Percentiles rank a stretch among this genome's conserved stretches.
These are phyloP conservation scores for Sphaerostilbella broomeana DNA, from an alignment of 2,329 filamentous ascomycete species.

Conservation along the genomic window DNA sequence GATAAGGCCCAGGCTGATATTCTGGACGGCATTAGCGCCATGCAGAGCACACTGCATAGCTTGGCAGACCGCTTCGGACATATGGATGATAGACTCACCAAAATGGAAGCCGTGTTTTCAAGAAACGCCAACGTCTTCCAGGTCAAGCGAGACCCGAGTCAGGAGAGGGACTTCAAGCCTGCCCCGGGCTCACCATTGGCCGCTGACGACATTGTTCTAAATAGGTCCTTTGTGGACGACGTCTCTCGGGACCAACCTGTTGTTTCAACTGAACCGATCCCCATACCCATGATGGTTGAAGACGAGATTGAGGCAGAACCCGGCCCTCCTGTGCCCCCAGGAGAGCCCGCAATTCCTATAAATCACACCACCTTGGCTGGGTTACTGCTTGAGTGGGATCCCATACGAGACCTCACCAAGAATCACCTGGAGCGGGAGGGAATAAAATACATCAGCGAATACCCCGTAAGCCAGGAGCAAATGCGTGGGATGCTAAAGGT, in stretches of 20 bases:
- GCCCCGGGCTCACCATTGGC: constrained; percentile 18
- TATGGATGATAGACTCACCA: constrained; percentile 32
- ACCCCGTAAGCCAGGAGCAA: constrained; percentile 71
- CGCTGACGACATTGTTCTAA: constrained; percentile 8
- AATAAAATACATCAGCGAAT: constrained; percentile 56
- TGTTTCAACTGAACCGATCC: constrained; percentile 19
- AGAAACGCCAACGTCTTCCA: constrained; percentile 13
- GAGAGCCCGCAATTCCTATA: constrained; percentile 65
- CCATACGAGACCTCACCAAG: constrained; percentile 58
- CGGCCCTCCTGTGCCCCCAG: constrained; percentile 46
- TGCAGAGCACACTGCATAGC: constrained; percentile 32
- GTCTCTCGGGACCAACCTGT: constrained; percentile 22
- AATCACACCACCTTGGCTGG: constrained; percentile 91
- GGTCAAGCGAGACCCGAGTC: constrained; percentile 20
- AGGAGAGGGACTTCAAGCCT: constrained; percentile 22
- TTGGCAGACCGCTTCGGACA: constrained; percentile 33
- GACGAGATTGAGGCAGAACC: constrained; percentile 47
- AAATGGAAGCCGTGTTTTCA: constrained; percentile 27
- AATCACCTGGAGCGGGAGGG: constrained; percentile 41
- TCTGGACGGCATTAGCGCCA: constrained; percentile 44
- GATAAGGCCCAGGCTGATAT: constrained; percentile 58
- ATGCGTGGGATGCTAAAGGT: constrained; percentile 66
- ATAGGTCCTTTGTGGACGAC: constrained; percentile 18
- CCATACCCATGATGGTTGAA: constrained; percentile 30
- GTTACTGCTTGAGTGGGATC: constrained; percentile 66